These are phyloP conservation scores for Pythium pyrilobum DNA, from an alignment of 352 stramenopile species.

Conservation along the genomic window DNA sequence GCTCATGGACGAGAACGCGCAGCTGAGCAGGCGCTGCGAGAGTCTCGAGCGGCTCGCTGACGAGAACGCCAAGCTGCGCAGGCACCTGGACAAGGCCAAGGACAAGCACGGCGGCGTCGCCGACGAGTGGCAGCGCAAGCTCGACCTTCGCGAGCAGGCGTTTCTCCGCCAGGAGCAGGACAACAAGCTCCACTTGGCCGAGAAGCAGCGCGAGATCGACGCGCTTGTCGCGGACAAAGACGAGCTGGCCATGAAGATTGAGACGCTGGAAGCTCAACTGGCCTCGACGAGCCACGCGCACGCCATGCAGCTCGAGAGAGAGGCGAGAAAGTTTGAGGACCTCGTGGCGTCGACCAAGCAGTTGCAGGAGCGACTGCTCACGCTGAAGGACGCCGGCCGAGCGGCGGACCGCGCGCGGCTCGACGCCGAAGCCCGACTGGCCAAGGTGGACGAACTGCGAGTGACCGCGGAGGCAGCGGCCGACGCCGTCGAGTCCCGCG, in stretches of 20 bases:
- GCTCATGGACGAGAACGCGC: constrained; percentile 46
- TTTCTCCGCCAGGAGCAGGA: constrained; percentile 50
- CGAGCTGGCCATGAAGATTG: constrained; percentile 9
- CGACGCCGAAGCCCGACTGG: constrained; percentile 30
- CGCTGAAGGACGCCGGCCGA: constrained; percentile 19
- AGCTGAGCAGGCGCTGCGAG: constrained; percentile 24
- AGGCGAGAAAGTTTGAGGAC: constrained; percentile 20
- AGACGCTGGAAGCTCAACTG: constrained; percentile 5
- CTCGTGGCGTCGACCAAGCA: constrained; percentile 24
- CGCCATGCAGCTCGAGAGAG: constrained; percentile 12
- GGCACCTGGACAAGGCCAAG: constrained; percentile 39
- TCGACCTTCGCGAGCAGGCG: constrained; percentile 39
- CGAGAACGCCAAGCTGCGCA: constrained; percentile 47
- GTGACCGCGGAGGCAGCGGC: constrained; percentile 42
- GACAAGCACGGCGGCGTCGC: constrained; percentile 31
- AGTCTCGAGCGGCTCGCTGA: constrained; percentile 33
- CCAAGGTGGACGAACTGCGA: constrained; percentile 32
- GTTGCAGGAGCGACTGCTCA: constrained; percentile 29
- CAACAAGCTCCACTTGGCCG: constrained; percentile 31
- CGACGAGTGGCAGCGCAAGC: constrained; percentile 28
- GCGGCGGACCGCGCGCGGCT: constrained; percentile 25
- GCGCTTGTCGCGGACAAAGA: constrained; percentile 23
- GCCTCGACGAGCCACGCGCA: constrained; percentile 8
- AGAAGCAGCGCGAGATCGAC: constrained; percentile 23
- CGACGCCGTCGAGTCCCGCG: constrained; percentile 34